Base-by-base conservation (phyloP, 2,329 filamentous ascomycete species). In the Byssothecium circinans region DNA sequence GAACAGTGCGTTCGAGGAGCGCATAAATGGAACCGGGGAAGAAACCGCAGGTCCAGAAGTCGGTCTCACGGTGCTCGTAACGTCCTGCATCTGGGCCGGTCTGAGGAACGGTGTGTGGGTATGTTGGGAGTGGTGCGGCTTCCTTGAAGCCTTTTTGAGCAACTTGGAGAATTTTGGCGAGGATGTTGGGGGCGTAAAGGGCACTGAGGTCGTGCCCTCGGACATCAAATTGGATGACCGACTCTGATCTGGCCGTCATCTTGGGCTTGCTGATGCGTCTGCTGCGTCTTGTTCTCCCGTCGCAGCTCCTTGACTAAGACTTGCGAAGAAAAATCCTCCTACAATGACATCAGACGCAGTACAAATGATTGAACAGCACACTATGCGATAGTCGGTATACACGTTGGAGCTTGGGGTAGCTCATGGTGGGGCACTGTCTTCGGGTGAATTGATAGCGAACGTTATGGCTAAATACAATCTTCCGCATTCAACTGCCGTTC, bases 1-100 rank as follows among this genome's bases (percentile, higher is more conserved):
- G 54, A n/a, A 65, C 60, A 2, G 62, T 50, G 4, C 67, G 64
- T 35, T 69, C 67, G 2, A 69, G 50, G 3, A 69, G 49, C 1
- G 62, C 50, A 41, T 69, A 69, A n/a, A 69, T 64, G 34, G 60
- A 60, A 2, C 67, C 67, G 2, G 67, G 65, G 33, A 69, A 69
- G 51, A 69, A 69, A 1, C 67, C 67, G 30, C 67, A 69, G 2
- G 67, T 69, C 67, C 67, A 69, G 38, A 69, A 69, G 34, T 66
- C 61, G 25, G 67, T 64, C 43, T 69, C 65, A 5, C 67, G 64
- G 43, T 68, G 58, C 54, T 69, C 64, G 32, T 69, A 69, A 30
- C 46, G 44, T 5, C 65, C 65, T 18, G 53, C 49, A 11, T 50
- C 41, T 0, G 56, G 40, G 0, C 65, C 65, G 32, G 34, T 39